Percentiles rank a stretch among this genome's conserved stretches.
These are phyloP conservation scores for Cyclotella baltica DNA, from an alignment of 108 stramenopile genomes.

Conservation along the genomic window DNA sequence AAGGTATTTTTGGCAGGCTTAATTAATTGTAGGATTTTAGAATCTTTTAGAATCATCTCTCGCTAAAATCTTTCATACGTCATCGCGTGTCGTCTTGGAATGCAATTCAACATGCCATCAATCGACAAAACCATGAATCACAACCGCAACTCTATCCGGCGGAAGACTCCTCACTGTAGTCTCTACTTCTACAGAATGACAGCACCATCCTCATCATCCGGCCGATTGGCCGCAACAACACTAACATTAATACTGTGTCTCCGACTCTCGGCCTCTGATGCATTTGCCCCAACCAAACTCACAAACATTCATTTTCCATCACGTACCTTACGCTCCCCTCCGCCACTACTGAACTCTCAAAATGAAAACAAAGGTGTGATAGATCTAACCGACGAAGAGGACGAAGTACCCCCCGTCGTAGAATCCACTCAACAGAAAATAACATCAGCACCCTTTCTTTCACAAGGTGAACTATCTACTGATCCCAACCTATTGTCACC, in stretches of 20 bases:
- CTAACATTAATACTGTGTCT: neutral
- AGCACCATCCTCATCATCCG: neutral
- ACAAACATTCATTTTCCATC: neutral
- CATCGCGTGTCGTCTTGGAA: neutral
- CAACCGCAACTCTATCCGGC: too few relatives aligned
- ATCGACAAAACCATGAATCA: neutral
- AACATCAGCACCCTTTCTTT: conserved; percentile 72
- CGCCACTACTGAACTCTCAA: conserved; percentile 8
- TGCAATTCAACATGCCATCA: neutral
- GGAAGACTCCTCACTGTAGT: neutral
- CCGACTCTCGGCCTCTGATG: neutral
- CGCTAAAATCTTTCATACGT: too few relatives aligned
- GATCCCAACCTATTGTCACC: conserved; percentile 68
- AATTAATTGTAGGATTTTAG: too few relatives aligned
- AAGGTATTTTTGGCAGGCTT: too few relatives aligned
- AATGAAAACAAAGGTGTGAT: conserved; percentile 49
- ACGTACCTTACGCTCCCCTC: neutral
- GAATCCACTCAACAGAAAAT: neutral
- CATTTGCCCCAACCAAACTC: conserved; percentile 11
- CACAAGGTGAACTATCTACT: conserved; percentile 76
- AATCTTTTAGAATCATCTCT: too few relatives aligned
- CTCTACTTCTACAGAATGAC: neutral
- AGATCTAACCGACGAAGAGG: conserved; percentile 55
- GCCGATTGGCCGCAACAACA: neutral
- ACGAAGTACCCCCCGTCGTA: conserved; percentile 12